phyloP scores from a whole-genome alignment of 805 yeast species.

The Kluyveromyces dobzhanskii region DNA sequence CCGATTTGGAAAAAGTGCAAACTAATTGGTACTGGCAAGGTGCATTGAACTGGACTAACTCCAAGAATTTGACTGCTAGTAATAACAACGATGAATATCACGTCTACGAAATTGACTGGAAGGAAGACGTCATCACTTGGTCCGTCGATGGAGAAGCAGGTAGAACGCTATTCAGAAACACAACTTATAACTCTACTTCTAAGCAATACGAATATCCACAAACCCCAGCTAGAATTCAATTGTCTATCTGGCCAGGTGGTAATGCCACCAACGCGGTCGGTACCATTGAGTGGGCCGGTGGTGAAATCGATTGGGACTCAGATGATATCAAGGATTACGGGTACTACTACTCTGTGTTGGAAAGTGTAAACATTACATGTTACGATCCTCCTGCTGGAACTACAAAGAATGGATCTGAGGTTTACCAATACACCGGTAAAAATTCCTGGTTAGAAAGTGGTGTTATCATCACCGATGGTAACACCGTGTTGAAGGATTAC shows the following conservation, averaged over 20 bases:
- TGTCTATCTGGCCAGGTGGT: constrained; percentile 79
- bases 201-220: constrained; percentile 55
- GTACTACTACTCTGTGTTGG: constrained; percentile 65
- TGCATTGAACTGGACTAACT: constrained; percentile 56
- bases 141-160: constrained; percentile 56
- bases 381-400: constrained; percentile 64
- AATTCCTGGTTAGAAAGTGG: constrained; percentile 40
- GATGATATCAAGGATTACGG: constrained; percentile 66
- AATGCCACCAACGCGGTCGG: constrained; percentile 44
- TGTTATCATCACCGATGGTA: constrained; percentile 54
- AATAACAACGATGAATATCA: constrained; percentile 65
- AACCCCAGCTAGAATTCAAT: constrained; percentile 65
- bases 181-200: constrained; percentile 56
- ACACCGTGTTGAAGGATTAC: constrained; percentile 49
- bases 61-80: constrained; percentile 31
- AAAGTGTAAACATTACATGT: constrained; percentile 54
- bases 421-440: constrained; percentile 47
- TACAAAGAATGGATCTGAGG: constrained; percentile 34
- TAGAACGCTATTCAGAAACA: constrained; percentile 54
- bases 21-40: constrained; percentile 79
- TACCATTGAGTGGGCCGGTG: constrained; percentile 83
- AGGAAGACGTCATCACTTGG: constrained; percentile 65
- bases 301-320: constrained; percentile 75
- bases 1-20: constrained; percentile 57
- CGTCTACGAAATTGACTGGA: constrained; percentile 75